phyloP scores from a whole-genome alignment of 108 stramenopile genomes.

The Aurantiochytrium sp. region DNA sequence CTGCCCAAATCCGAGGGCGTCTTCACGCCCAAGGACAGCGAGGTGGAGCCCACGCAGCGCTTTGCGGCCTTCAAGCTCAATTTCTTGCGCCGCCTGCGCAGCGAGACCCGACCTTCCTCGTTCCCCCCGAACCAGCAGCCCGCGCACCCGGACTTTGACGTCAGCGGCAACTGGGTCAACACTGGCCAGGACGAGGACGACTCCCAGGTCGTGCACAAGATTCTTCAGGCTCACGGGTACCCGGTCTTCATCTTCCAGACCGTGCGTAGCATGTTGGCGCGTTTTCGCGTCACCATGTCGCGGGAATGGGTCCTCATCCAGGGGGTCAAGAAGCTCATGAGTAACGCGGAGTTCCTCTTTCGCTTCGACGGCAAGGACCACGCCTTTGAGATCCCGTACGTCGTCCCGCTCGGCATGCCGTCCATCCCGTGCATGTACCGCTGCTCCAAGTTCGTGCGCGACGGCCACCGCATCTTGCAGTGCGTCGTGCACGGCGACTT shows the following conservation, averaged over 20 bases:
- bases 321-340: conserved; percentile 14
- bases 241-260: conserved; percentile 5
- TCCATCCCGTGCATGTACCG: not conserved
- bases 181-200: not conserved
- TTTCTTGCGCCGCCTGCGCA: not conserved
- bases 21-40: not conserved
- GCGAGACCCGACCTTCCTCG: not conserved
- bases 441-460: not conserved
- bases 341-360: not conserved
- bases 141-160: not conserved
- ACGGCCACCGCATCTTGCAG: not conserved
- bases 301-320: not conserved
- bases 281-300: conserved; percentile 19
- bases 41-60: not conserved
- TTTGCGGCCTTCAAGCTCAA: not conserved
- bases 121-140: not conserved
- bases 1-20: not conserved
- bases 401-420: conserved; percentile 10
- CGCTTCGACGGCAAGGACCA: not conserved
- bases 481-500: conserved; percentile 13
- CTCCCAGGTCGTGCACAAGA: not conserved
- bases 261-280: not conserved
- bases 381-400: not conserved
- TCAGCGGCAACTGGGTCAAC: not conserved
- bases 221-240: not conserved